Evolutionary conservation across 2,329 filamentous ascomycete species (phyloP).

Genomic region (Raffaelea deltoideospora): DNA sequence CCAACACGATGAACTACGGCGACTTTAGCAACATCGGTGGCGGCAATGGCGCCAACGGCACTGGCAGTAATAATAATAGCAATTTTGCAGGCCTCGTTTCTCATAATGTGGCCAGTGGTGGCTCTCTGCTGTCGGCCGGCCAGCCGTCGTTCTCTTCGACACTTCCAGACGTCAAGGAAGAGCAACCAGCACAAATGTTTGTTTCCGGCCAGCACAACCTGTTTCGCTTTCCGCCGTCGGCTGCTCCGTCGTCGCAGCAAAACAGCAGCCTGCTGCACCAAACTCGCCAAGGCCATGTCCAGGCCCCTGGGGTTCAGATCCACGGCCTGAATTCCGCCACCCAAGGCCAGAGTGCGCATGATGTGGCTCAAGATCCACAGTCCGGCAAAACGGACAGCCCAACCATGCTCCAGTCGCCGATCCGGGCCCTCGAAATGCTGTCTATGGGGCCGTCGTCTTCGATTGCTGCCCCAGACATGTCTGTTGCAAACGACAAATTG

Average conservation of each 20-base stretch:
- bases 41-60: too few species aligned
- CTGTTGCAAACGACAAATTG: conserved; percentile 9
- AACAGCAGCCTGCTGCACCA: not conserved
- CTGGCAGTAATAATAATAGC: too few species aligned
- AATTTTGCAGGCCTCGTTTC: too few species aligned
- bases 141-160: too few species aligned
- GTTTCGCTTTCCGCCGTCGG: not conserved
- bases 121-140: too few species aligned
- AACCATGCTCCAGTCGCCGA: conserved; percentile 12
- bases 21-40: too few species aligned
- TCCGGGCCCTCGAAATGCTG: conserved; percentile 12
- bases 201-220: conserved; percentile 10
- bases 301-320: conserved; percentile 4
- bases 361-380: too few species aligned
- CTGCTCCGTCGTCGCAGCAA: not conserved
- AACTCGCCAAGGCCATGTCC: not conserved
- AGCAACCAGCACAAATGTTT: too few species aligned
- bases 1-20: conserved; percentile 11
- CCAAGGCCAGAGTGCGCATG: not conserved
- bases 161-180: too few species aligned
- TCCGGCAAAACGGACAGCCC: conserved; percentile 14
- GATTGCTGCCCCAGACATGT: not conserved
- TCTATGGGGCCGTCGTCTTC: conserved; percentile 3
- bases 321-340: not conserved
- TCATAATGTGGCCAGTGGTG: too few species aligned